Percentiles rank a stretch among this genome's conserved stretches.
phyloP scores from a whole-genome alignment of 371 early-diverging fungal genomes.

The Dichotomocladium elegans region DNA sequence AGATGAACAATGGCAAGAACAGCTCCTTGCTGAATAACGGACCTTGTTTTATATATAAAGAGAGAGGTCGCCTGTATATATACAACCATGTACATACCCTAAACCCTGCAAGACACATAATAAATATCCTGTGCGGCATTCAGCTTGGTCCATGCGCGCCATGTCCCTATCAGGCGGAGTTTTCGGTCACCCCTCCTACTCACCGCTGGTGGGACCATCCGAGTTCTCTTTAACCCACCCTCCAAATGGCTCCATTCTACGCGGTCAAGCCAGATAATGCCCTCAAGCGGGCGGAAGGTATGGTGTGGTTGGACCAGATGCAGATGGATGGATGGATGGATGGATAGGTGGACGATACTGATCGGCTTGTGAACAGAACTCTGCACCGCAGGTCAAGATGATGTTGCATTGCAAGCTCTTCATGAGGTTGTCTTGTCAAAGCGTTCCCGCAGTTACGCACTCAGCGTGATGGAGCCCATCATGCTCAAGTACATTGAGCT shows the following conservation, averaged over 20 bases:
- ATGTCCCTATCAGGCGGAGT: too few species aligned
- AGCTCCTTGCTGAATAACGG: too few species aligned
- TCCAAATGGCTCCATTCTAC: constrained; percentile 45
- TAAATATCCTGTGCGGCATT: too few species aligned
- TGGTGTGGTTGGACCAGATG: too few species aligned
- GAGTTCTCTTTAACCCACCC: not conserved
- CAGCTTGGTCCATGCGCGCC: too few species aligned
- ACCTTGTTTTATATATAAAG: too few species aligned
- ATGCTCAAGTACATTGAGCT: constrained; percentile 92
- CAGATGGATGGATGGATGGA: constrained; percentile 23
- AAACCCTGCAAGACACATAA: too few species aligned
- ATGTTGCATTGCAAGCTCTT: constrained; percentile 84
- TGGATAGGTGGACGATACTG: constrained; percentile 1
- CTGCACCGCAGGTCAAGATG: constrained; percentile 83
- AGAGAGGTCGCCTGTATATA: too few species aligned
- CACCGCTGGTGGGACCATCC: not conserved
- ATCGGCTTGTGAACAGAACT: constrained; percentile 63
- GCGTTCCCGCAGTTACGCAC: constrained; percentile 77
- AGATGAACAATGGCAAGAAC: too few species aligned
- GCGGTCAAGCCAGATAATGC: constrained; percentile 47
- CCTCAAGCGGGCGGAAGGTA: constrained; percentile 50
- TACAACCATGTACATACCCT: too few species aligned
- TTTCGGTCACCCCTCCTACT: too few species aligned
- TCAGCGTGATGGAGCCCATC: constrained; percentile 85
- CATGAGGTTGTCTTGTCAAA: constrained; percentile 89